Conservation (phyloP, 2,329 filamentous ascomycete species). For the Fusarium beomiforme region DNA sequence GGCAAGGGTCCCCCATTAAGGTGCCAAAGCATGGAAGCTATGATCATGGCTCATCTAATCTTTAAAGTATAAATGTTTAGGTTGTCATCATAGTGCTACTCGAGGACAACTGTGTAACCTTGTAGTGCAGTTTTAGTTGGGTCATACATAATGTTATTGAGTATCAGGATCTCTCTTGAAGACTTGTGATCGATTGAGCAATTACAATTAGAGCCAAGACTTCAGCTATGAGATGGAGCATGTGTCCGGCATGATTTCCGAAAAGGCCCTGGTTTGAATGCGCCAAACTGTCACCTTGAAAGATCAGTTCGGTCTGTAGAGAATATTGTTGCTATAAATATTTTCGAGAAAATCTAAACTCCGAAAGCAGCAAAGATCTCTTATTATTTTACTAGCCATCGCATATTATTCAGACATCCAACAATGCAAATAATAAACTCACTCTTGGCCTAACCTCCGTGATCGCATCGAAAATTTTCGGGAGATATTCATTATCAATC, state of each 20-base stretch:
- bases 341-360: neutral
- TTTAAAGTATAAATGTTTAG: neutral
- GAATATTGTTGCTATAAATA: too few species aligned
- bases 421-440: neutral
- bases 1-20: neutral
- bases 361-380: neutral
- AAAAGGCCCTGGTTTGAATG: slow-evolving; percentile 13
- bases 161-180: neutral
- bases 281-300: neutral
- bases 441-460: slow-evolving; percentile 7
- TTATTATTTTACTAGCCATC: neutral
- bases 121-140: neutral
- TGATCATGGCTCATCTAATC: slow-evolving; percentile 10
- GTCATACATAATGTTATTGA: neutral
- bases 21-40: too few species aligned
- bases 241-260: slow-evolving; percentile 9
- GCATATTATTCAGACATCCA: neutral
- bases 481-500: slow-evolving; percentile 35
- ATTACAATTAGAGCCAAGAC: slow-evolving; percentile 3
- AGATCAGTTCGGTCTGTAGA: neutral
- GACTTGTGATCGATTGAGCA: neutral
- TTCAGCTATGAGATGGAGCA: slow-evolving; percentile 5
- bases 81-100: neutral
- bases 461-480: slow-evolving; percentile 12
- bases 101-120: neutral